Base-by-base conservation (phyloP, 331 rosid species). In the Arachis monticola region DNA sequence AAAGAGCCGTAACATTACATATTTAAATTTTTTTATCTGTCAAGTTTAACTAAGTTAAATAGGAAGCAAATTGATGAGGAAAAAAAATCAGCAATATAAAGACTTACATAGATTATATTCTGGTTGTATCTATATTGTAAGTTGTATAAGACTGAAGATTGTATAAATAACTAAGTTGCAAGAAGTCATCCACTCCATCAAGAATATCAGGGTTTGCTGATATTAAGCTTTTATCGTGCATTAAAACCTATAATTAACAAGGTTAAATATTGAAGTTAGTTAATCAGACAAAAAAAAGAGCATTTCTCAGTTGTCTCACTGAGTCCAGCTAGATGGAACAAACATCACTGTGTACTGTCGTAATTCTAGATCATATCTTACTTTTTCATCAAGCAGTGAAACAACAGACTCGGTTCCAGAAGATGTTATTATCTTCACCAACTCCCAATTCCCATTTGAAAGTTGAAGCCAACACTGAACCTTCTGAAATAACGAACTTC, bases 111-210 rank as follows among this genome's bases (percentile, higher is more conserved):
- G 50, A 93, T 93, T 87, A 87, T 86, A 82, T 93, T 85, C 56
- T 79, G 93, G 71, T 83, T 91, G 87, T 93, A 93, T 89, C 98
- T 93, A 79, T 85, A 86, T 35, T 89, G 92, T 72, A 93, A 96
- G 85, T 93, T 87, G 80, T 91, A 91, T 78, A 93, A 78, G 68
- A 93, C 98, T 59, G 98, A 89, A 0, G 97, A 97, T 93, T 96
- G 10, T 93, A 91, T 81, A 93, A 81, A 87, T 93, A 93, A 88
- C 98, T 93, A 52, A 93, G 97, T 78, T 93, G 98, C 98, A 93
- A 89, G 80, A 93, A 93, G 86, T 93, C 98, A 75, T 91, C 96
- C 68, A 93, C 96, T 11, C 98, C 98, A 77, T 93, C 97, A 70
- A 93, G 98, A 79, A 93, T 93, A 81, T 91, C 97, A 52, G 98